Base-by-base conservation (phyloP, 257 asterid species). In the Salvia rosmarinus region DNA sequence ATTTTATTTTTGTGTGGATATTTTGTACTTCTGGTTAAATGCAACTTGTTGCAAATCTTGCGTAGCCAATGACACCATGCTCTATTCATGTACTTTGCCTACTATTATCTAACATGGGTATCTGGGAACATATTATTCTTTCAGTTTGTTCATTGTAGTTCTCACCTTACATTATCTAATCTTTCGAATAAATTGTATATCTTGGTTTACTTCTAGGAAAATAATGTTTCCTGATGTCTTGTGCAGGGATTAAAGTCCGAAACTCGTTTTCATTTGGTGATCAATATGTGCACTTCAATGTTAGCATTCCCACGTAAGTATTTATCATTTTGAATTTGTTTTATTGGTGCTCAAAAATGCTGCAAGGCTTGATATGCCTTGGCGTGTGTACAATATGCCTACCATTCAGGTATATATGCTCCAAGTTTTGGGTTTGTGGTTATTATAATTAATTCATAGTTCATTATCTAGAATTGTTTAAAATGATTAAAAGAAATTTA, bases 211-310 rank as follows among this genome's bases (percentile, higher is more conserved):
- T 5, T 32, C 17, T 6, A 19, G 72, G 55, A 67, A 30, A 56
- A 6, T 51, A 47, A 39, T 72, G n/a, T 21, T 39, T 16, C 60
- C 13, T 43, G 59, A 64, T 82, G 30, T 60, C 56, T 16, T 63
- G 14, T 81, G 75, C 88, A 92, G 96, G 98, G 55, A 87, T 92
- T 54, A 90, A 82, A 81, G 82, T 82, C 63, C 84, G 91, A 76
- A 83, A 80, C 64, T 83, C 97, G 0, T 84, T 44, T 40, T 73
- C 96, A 50, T 89, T 88, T 3, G 98, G 98, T 64, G 96, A 92
- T 72, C 87, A 92, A 73, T 92, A 79, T 68, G 96, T 92, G 66
- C 97, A 92, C 88, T 90, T 90, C 86, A 92, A 78, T 20, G 85
- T 92, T 87, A 83, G 83, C 85, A 90, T 90, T 60, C 98, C 98